Conservation (phyloP, 495 filamentous ascomycete genomes). For the Platismatia glauca region DNA sequence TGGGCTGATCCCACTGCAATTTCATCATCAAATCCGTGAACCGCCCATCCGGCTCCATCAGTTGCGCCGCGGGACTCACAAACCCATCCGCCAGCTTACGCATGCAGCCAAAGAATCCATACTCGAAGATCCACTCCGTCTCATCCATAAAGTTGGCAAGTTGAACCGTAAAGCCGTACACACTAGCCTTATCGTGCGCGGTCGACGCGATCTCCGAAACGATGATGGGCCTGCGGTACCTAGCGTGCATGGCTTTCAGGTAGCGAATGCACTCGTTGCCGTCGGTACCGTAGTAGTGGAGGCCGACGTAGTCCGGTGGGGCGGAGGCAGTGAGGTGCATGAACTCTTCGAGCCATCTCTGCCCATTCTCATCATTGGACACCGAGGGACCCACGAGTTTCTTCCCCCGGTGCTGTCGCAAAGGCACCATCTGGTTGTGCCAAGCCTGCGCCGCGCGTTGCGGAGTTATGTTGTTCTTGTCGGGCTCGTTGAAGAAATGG, state of each 20-base stretch:
- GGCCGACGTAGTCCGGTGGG: slow-evolving; percentile 36
- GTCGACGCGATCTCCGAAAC: slow-evolving; percentile 40
- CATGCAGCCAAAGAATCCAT: slow-evolving; percentile 42
- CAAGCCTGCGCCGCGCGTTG: slow-evolving; percentile 35
- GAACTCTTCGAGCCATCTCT: slow-evolving; percentile 37
- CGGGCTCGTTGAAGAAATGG: slow-evolving; percentile 43
- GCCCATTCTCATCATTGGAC: slow-evolving; percentile 31
- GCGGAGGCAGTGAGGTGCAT: slow-evolving; percentile 32
- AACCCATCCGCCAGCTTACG: slow-evolving; percentile 34
- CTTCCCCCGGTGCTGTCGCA: slow-evolving; percentile 31
- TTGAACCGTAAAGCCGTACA: slow-evolving; percentile 34
- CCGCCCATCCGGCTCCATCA: slow-evolving; percentile 37
- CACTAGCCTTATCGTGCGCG: slow-evolving; percentile 30
- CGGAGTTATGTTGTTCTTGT: slow-evolving; percentile 32
- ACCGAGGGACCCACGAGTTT: slow-evolving; percentile 34
- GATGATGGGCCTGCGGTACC: slow-evolving; percentile 29
- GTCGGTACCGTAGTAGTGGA: slow-evolving; percentile 40
- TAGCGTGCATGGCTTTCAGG: slow-evolving; percentile 33
- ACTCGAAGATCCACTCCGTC: slow-evolving; percentile 37
- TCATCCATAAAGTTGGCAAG: slow-evolving; percentile 39
- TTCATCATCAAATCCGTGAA: slow-evolving; percentile 36
- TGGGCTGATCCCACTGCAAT: slow-evolving; percentile 29
- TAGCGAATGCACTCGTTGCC: slow-evolving; percentile 28
- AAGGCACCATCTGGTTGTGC: slow-evolving; percentile 32
- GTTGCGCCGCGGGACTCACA: slow-evolving; percentile 38